Evolutionary conservation across 2,329 filamentous ascomycete genomes (phyloP), one percentile per base, ranked within the genome.

Genomic region (Diaporthe caulivora): DNA sequence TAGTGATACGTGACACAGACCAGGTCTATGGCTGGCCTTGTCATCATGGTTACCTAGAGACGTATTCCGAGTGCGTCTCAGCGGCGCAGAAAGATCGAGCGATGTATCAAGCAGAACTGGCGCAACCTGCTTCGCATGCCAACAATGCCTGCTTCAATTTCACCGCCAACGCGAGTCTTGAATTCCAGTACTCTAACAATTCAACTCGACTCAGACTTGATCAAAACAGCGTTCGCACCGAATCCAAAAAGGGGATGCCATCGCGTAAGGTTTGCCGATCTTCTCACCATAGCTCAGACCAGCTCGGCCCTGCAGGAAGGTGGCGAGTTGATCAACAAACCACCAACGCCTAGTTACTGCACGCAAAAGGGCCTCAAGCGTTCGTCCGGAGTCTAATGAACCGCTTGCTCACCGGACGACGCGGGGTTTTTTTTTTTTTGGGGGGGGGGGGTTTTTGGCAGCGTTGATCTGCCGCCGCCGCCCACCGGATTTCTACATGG

Each of bases 241-340:
- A 0, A 29, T 53, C 51, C 37, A 40, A 1, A 18, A 17, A 13
- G 17, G 15, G 9, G 51, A 53, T 53, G 24, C 21, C n/a, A 42
- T 44, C 57, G 1, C 57, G 26, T 24, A 62, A 34, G 29, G 60
- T 64, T 49, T 37, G 42, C 60, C 60, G 60, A 65, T 49, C 60
- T 18, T 18, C n/a, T 17, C 8, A 53, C 51, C 2, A 5, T 47
- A 64, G 40, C 24, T 29, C 17, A 21, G 49, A 24, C 17, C 11
- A 53, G 49, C 21, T n/a, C 57, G 42, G 58, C 40, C 58, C n/a
- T 62, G 57, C 37, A 62, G 57, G 57, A n/a, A 62, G 57, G 57
- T 42, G 37, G 37, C 37, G 37, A 29, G 3, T 31, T 47, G 58
- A 62, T 62, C 40, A 62, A 47, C 37, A 13, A 13, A 34, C 57